Evolutionary conservation across 257 asterid species (phyloP).

Genomic region (Solanum pennellii): DNA sequence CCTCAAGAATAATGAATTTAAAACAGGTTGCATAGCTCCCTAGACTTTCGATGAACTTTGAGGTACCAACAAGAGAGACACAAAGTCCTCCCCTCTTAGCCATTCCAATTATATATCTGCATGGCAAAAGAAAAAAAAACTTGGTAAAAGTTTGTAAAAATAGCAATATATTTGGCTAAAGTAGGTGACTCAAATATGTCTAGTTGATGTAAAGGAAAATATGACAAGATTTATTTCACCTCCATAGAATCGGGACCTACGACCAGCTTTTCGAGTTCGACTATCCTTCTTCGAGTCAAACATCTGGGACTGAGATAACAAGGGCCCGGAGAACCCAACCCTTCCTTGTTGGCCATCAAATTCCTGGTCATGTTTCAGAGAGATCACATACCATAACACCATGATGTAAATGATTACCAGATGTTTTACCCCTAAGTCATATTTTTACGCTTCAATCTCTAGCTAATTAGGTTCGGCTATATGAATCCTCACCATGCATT

Average conservation of each 20-base stretch:
- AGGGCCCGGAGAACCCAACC: conserved; percentile 46
- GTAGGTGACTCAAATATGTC: neutral
- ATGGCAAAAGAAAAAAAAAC: neutral
- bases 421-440: neutral
- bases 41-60: neutral
- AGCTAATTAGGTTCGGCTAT: neutral
- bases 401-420: neutral
- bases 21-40: neutral
- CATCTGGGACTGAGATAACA: conserved; percentile 22
- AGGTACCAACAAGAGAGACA: neutral
- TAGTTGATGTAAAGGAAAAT: neutral
- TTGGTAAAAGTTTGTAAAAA: neutral
- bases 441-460: neutral
- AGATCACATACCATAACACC: neutral
- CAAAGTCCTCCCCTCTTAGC: neutral
- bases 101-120: neutral
- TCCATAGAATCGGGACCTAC: conserved; percentile 56
- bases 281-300: conserved; percentile 14
- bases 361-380: conserved; percentile 24
- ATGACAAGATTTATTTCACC: conserved; percentile 21
- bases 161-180: neutral
- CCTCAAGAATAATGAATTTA: neutral
- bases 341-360: conserved; percentile 22
- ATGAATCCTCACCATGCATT: neutral
- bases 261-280: conserved; percentile 21